phyloP scores from a whole-genome alignment of 1,284 basidiomycete genomes.

The Athelia sp. region DNA sequence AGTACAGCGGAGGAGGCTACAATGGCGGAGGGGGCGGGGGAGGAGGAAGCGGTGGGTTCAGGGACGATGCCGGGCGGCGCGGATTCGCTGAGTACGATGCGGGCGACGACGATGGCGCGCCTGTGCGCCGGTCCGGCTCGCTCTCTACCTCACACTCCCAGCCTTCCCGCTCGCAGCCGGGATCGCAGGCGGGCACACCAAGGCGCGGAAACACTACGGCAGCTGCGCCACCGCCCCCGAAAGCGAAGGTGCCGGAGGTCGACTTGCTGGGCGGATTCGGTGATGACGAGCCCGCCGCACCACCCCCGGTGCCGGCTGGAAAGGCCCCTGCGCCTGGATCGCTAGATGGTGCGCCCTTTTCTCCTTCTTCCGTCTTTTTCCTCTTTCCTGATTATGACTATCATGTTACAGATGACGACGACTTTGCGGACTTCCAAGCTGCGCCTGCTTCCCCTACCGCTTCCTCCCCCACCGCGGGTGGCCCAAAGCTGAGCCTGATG shows the following conservation, averaged over 20 bases:
- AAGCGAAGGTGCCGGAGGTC: slow-evolving; percentile 47
- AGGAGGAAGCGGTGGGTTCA: slow-evolving; percentile 52
- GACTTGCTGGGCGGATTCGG: slow-evolving; percentile 77
- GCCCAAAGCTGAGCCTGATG: slow-evolving; percentile 45
- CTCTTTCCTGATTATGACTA: background rate
- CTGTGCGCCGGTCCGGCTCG: slow-evolving; percentile 33
- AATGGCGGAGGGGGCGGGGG: too few relatives aligned
- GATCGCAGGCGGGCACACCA: slow-evolving; percentile 17
- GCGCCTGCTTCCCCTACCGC: slow-evolving; percentile 44
- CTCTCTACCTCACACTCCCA: slow-evolving; percentile 16
- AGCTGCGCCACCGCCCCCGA: slow-evolving; percentile 37
- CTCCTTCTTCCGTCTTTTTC: slow-evolving; percentile 8
- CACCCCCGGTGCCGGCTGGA: slow-evolving; percentile 37
- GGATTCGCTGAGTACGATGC: slow-evolving; percentile 95
- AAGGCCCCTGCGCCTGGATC: slow-evolving; percentile 10
- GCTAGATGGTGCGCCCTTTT: slow-evolving; percentile 39
- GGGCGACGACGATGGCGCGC: slow-evolving; percentile 82
- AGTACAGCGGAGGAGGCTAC: slow-evolving; percentile 31
- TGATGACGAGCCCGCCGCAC: slow-evolving; percentile 53
- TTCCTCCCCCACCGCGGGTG: slow-evolving; percentile 11
- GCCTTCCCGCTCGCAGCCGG: slow-evolving; percentile 5
- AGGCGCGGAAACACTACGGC: slow-evolving; percentile 28
- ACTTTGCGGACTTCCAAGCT: slow-evolving; percentile 90
- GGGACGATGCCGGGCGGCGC: slow-evolving; percentile 49
- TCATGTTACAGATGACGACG: slow-evolving; percentile 48